phyloP scores from a whole-genome alignment of 371 early-diverging fungal species.

The Mortierella sp. region DNA sequence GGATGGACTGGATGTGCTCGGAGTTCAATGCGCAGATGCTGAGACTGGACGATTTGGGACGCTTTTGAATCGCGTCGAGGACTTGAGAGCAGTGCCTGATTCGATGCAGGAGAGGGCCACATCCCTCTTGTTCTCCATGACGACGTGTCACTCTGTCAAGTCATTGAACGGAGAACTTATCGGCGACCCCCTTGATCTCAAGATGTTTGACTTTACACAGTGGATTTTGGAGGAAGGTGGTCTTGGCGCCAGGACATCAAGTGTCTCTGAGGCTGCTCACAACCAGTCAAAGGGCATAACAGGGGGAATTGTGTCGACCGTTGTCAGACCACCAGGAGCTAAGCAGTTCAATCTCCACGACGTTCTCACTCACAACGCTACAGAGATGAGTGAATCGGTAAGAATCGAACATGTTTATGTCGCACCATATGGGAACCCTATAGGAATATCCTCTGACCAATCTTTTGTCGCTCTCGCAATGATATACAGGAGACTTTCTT shows the following conservation, averaged over 20 bases:
- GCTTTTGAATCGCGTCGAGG: slow-evolving; percentile 49
- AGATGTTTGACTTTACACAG: slow-evolving; percentile 98
- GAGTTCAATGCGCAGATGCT: slow-evolving; percentile 74
- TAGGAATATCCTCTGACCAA: neutral
- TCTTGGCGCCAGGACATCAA: slow-evolving; percentile 35
- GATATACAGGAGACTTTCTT: slow-evolving; percentile 53
- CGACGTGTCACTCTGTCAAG: slow-evolving; percentile 98
- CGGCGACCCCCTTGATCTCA: slow-evolving; percentile 99
- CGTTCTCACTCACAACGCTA: slow-evolving; percentile 27
- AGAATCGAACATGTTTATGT: neutral
- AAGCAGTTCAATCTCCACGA: slow-evolving; percentile 62
- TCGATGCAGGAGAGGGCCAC: slow-evolving; percentile 51
- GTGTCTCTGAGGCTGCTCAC: slow-evolving; percentile 22
- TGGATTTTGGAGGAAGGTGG: slow-evolving; percentile 94
- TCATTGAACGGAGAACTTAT: slow-evolving; percentile 90
- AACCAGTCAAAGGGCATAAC: slow-evolving; percentile 8
- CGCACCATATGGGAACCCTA: neutral
- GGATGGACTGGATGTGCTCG: slow-evolving; percentile 97
- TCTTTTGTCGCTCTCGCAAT: neutral
- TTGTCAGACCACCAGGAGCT: slow-evolving; percentile 89
- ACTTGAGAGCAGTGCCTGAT: slow-evolving; percentile 28
- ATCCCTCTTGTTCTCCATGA: slow-evolving; percentile 82
- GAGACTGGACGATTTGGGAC: slow-evolving; percentile 61
- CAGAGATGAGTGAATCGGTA: slow-evolving; percentile 34
- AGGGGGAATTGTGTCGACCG: slow-evolving; percentile 81